A percentile compares a stretch with the other conserved stretches of the same genome.
Conservation (phyloP, 345 rosid species). For the Syzygium aqueum region DNA sequence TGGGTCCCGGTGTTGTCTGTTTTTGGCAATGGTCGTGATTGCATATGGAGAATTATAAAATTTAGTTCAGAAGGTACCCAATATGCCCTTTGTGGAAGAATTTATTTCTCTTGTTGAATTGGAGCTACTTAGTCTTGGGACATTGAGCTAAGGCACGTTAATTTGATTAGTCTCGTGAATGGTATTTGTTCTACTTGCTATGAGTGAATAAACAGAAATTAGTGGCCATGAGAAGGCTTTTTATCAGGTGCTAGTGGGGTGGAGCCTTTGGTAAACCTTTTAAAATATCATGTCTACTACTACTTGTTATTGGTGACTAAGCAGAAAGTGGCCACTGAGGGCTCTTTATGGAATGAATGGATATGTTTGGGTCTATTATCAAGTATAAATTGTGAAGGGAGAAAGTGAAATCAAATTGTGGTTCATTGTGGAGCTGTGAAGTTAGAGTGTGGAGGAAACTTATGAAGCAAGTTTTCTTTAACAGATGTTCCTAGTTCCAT, state of each 20-base stretch:
- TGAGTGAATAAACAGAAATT: neutral
- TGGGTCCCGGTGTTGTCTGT: neutral
- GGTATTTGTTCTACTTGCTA: neutral
- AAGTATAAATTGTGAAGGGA: neutral
- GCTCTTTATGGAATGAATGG: neutral
- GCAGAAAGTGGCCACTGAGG: neutral
- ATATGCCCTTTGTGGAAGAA: neutral
- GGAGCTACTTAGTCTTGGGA: neutral
- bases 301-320: neutral
- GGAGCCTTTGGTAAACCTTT: neutral
- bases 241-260: neutral
- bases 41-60: neutral
- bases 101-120: neutral
- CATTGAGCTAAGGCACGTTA: neutral
- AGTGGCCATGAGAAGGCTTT: neutral
- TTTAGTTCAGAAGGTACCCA: neutral
- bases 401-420: neutral
- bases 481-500: neutral
- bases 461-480: neutral
- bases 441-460: neutral
- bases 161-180: neutral
- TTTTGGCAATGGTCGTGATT: neutral
- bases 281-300: neutral
- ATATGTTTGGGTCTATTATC: neutral
- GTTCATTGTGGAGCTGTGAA: neutral